A percentile compares a stretch with the other conserved stretches of the same genome.
These are phyloP conservation scores for Viola odorata DNA, from an alignment of 345 rosid genomes.

Conservation along the genomic window DNA sequence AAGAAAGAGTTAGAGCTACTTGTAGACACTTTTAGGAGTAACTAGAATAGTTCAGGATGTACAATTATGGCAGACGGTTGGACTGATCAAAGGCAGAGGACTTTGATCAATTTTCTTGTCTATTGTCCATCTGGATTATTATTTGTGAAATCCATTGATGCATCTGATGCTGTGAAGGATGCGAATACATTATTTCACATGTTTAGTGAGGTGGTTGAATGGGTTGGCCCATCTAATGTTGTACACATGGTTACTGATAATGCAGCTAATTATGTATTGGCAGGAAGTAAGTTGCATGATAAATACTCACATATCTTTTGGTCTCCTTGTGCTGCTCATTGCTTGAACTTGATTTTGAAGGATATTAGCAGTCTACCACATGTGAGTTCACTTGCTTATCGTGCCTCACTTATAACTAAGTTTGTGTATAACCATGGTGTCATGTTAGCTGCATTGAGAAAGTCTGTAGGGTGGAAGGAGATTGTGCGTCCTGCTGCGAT, in stretches of 20 bases:
- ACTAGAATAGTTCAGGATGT: not conserved
- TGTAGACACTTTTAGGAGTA: not conserved
- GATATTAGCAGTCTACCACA: not conserved
- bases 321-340: not conserved
- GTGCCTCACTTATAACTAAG: not conserved
- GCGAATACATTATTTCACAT: not conserved
- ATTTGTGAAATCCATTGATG: constrained; percentile 4
- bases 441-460: not conserved
- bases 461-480: not conserved
- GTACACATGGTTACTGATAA: constrained; percentile 4
- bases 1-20: not conserved
- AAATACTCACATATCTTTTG: not conserved
- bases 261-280: constrained; percentile 4
- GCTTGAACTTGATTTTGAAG: not conserved
- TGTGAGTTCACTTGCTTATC: not conserved
- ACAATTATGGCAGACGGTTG: not conserved
- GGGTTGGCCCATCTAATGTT: not conserved
- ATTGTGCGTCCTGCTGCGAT: not conserved
- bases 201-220: not conserved
- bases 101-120: not conserved
- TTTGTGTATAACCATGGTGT: constrained; percentile 4
- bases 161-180: not conserved
- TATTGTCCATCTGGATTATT: not conserved
- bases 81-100: not conserved
- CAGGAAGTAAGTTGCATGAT: not conserved